A percentile compares a stretch with the other conserved stretches of the same genome.
These are phyloP conservation scores for Penstemon newberryi DNA, from an alignment of 257 asterid genomes.

Conservation along the genomic window DNA sequence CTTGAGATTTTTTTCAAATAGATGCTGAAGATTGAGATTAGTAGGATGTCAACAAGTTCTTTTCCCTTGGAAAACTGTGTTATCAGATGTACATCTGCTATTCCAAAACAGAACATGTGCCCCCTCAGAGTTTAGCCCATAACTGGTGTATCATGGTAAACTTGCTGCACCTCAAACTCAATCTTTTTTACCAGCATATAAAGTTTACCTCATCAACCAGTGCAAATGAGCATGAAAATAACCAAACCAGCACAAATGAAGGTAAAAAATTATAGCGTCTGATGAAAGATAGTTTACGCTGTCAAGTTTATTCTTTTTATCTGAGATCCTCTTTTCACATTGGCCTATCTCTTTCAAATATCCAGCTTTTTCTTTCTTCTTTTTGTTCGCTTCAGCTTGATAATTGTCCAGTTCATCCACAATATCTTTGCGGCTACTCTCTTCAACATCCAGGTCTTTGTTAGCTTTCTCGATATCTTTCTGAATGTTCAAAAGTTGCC, in stretches of 20 bases:
- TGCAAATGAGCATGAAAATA: conserved; percentile 18
- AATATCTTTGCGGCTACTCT: conserved; percentile 66
- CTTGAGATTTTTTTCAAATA: conserved; percentile 2
- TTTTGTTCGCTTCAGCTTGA: conserved; percentile 66
- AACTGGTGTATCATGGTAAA: neutral
- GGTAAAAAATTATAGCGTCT: conserved; percentile 1
- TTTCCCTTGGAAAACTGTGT: neutral
- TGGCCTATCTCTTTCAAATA: conserved; percentile 75
- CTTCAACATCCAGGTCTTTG: conserved; percentile 80
- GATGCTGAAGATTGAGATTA: conserved; percentile 6
- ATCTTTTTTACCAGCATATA: conserved; percentile 19
- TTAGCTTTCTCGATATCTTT: conserved; percentile 72
- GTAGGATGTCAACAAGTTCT: neutral
- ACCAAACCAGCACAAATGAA: conserved; percentile 9
- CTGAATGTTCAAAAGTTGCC: conserved; percentile 86
- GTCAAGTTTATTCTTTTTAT: conserved; percentile 75
- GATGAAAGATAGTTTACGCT: conserved; percentile 49
- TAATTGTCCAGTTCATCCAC: conserved; percentile 73
- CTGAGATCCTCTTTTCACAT: conserved; percentile 71
- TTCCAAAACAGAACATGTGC: no score
- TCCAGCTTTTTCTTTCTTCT: conserved; percentile 76
- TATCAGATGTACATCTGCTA: neutral
- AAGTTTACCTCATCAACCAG: conserved; percentile 10
- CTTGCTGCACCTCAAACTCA: conserved; percentile 21
- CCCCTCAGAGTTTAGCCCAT: neutral